These are phyloP conservation scores for Echinosophora koreensis DNA, from an alignment of 306 rosid species.

Conservation along the genomic window DNA sequence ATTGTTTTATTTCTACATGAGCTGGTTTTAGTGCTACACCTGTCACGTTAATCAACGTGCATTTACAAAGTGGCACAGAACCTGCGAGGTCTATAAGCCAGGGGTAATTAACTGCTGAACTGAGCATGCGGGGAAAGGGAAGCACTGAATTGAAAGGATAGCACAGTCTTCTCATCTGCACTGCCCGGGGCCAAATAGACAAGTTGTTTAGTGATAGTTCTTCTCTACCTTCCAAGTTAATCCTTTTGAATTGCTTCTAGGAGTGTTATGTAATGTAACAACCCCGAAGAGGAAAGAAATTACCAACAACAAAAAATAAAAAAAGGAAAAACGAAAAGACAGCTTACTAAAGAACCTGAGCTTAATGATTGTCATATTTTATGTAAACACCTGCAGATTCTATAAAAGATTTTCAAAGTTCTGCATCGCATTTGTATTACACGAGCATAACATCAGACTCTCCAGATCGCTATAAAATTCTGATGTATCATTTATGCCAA, in stretches of 20 bases:
- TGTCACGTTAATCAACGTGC: not conserved
- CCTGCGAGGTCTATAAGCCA: not conserved
- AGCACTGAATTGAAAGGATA: too few relatives aligned
- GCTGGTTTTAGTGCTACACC: conserved; percentile 3
- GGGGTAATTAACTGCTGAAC: not conserved
- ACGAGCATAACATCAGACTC: conserved; percentile 31
- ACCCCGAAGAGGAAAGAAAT: not conserved
- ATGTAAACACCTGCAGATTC: conserved; percentile 44
- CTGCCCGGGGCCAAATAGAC: too few relatives aligned
- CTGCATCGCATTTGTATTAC: conserved; percentile 44
- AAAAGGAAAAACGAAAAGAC: not conserved
- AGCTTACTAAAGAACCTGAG: not conserved
- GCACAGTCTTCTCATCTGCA: too few relatives aligned
- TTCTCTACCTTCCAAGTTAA: conserved; percentile 21
- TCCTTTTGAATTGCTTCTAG: conserved; percentile 9
- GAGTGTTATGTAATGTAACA: conserved; percentile 20
- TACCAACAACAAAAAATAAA: not conserved
- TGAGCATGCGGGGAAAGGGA: not conserved
- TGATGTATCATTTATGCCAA: not conserved
- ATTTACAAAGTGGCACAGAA: not conserved
- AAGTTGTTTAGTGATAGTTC: not conserved
- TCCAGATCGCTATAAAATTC: conserved; percentile 35
- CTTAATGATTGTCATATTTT: conserved; percentile 29
- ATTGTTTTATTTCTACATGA: conserved; percentile 34
- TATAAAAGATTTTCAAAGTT: conserved; percentile 33